A percentile compares a stretch with the other conserved stretches of the same genome.
Conservation (phyloP, 2,329 filamentous ascomycete species). For the Beauveria sp. region DNA sequence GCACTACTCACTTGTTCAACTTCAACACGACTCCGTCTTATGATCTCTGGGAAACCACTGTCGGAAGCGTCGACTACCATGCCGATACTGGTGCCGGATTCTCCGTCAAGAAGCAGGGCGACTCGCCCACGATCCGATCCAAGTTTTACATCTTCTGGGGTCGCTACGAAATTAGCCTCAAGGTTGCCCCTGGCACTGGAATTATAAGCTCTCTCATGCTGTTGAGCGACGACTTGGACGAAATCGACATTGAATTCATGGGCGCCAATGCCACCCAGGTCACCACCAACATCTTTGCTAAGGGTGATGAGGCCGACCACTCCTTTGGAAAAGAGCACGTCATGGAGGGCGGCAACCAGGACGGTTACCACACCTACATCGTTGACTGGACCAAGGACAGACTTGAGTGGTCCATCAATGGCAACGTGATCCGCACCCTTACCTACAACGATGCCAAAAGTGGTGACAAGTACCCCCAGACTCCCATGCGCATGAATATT, state of each 20-base stretch:
- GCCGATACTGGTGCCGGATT: slow-evolving; percentile 60
- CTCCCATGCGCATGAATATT: slow-evolving; percentile 62
- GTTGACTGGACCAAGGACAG: slow-evolving; percentile 61
- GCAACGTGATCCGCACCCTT: slow-evolving; percentile 55
- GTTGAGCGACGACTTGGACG: slow-evolving; percentile 75
- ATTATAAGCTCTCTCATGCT: slow-evolving; percentile 79
- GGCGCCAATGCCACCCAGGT: slow-evolving; percentile 56
- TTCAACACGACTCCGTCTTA: slow-evolving; percentile 55
- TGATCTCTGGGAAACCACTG: slow-evolving; percentile 61
- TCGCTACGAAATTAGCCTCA: slow-evolving; percentile 68
- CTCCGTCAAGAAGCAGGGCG: slow-evolving; percentile 59
- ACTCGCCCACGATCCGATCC: slow-evolving; percentile 72
- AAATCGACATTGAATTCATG: slow-evolving; percentile 82
- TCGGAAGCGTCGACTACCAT: slow-evolving; percentile 56
- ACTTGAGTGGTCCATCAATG: slow-evolving; percentile 65
- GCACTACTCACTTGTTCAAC: slow-evolving; percentile 51
- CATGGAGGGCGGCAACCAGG: slow-evolving; percentile 42
- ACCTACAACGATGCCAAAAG: slow-evolving; percentile 52
- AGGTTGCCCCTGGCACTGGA: slow-evolving; percentile 65
- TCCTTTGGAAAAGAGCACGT: slow-evolving; percentile 55
- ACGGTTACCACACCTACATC: slow-evolving; percentile 69
- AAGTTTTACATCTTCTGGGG: slow-evolving; percentile 85
- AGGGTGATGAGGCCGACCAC: slow-evolving; percentile 56
- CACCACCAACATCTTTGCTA: slow-evolving; percentile 73
- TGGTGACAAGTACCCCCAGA: slow-evolving; percentile 63